Base-by-base conservation (phyloP, 148 eudicot species). In the Polygonum aviculare region DNA sequence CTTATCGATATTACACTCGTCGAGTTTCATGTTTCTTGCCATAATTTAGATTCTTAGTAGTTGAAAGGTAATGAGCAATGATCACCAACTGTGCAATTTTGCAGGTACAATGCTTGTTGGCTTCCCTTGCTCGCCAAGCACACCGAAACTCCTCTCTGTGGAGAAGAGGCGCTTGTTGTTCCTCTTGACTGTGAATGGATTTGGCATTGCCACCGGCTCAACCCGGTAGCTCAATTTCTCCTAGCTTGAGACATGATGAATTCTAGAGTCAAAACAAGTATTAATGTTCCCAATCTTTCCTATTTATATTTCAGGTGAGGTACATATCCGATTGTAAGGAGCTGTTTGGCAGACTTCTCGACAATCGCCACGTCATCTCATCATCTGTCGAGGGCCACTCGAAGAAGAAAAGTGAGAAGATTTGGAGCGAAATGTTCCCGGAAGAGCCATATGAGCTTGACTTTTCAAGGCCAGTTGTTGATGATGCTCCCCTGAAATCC, bases 121-220 rank as follows among this genome's bases (percentile, higher is more conserved):
- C 96, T 94, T 75, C 98, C 98, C 22, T 79, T 94, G 92, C 89
- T 94, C 54, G 93, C 92, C 39, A 86, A 84, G 84, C 89, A 88
- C 81, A 73, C 81, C 2, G 84, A 89, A 72, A 78, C 80, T 41
- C 85, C 81, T 18, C 75, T 85, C 60, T 79, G 69, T 7, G 81
- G 88, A 79, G 81, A 89, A 78, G 91, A 83, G 65, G 92, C 92
- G 31, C 79, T 94, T 78, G 97, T 94, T 82, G 92, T 89, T 72
- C 98, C 98, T 73, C 88, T 94, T 80, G 98, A 94, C 71, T 92
- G 93, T 80, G 98, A 94, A 89, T 94, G 98, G 98, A 82, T 94
- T 77, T 94, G 98, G 98, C 98, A 94, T 49, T 92, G 96, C 81
- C 98, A 94, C 85, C 86, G 97, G 86, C 96, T 94, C 73, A 94